Evolutionary conservation across 2,329 filamentous ascomycete genomes (phyloP).

Genomic region (Bertia moriformis): DNA sequence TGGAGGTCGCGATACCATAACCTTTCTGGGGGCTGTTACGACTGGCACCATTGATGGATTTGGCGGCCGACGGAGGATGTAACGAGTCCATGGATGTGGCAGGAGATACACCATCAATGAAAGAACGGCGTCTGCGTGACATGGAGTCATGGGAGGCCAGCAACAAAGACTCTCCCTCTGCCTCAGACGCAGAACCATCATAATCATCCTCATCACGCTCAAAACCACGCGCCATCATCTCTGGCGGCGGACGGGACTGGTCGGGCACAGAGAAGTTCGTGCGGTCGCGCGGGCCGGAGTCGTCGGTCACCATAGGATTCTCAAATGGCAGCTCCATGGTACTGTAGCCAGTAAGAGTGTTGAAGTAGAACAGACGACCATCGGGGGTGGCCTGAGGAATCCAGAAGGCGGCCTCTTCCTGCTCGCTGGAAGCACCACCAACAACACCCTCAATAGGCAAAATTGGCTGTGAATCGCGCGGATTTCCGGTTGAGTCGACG

Average conservation of each 20-base stretch:
- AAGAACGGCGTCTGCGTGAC: constrained; percentile 27
- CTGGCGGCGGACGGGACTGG: constrained; percentile 74
- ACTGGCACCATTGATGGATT: constrained; percentile 21
- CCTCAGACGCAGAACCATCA: constrained; percentile 67
- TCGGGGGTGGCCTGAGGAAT: constrained; percentile 93
- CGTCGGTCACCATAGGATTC: constrained; percentile 65
- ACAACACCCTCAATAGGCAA: neutral
- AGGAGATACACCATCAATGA: constrained; percentile 3
- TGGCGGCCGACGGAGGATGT: constrained; percentile 2
- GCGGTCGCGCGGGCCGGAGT: constrained; percentile 75
- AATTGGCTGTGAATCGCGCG: constrained; percentile 28
- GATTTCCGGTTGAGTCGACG: constrained; percentile 48
- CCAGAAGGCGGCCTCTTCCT: constrained; percentile 67
- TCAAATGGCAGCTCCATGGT: constrained; percentile 91
- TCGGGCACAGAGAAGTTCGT: constrained; percentile 81
- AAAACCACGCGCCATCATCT: constrained; percentile 75
- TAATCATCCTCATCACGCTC: constrained; percentile 81
- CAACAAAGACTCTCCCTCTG: constrained; percentile 64
- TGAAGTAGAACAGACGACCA: constrained; percentile 91
- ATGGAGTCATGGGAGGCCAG: constrained; percentile 53
- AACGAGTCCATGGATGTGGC: constrained; percentile 8
- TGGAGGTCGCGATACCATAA: constrained; percentile 30
- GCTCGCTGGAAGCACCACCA: neutral
- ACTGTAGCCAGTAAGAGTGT: constrained; percentile 88
- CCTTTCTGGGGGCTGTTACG: constrained; percentile 31